phyloP scores from a whole-genome alignment of 768 basidiomycete species.

The Mycena indigotica region DNA sequence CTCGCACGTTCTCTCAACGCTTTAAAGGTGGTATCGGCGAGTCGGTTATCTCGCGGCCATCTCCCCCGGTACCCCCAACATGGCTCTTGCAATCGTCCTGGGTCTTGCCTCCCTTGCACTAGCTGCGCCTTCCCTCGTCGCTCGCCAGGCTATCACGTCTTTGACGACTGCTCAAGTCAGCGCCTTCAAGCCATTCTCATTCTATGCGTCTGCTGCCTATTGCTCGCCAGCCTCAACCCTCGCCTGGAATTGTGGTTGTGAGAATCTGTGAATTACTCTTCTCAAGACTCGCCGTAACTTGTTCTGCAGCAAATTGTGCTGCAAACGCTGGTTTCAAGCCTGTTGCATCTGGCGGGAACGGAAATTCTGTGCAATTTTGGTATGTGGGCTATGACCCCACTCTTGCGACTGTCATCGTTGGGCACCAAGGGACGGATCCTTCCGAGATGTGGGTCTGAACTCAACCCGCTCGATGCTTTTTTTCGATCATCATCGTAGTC shows the following conservation, averaged over 20 bases:
- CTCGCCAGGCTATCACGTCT: slow-evolving; percentile 42
- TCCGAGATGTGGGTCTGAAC: slow-evolving; percentile 33
- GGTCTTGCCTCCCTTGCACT: slow-evolving; percentile 17
- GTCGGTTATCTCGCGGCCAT: not conserved
- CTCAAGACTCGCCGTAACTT: slow-evolving; percentile 1
- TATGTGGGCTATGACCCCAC: slow-evolving; percentile 44
- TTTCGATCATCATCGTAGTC: slow-evolving; percentile 27
- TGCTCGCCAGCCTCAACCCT: slow-evolving; percentile 46
- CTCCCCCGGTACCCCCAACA: not conserved
- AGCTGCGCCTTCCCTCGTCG: slow-evolving; percentile 28
- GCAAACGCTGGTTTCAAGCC: slow-evolving; percentile 51
- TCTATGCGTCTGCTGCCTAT: slow-evolving; percentile 53
- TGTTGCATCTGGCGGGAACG: slow-evolving; percentile 53
- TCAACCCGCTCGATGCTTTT: not conserved
- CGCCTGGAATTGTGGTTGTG: slow-evolving; percentile 57
- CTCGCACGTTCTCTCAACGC: not conserved
- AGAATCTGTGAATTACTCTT: slow-evolving; percentile 15
- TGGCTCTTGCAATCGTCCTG: not conserved
- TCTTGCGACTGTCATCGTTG: slow-evolving; percentile 39
- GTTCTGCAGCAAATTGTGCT: slow-evolving; percentile 42
- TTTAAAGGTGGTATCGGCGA: not conserved
- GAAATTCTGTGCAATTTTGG: slow-evolving; percentile 45
- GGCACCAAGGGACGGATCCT: slow-evolving; percentile 39
- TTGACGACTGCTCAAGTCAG: slow-evolving; percentile 44
- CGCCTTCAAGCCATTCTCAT: slow-evolving; percentile 49